These are phyloP conservation scores for Arthrobotrys conoides DNA, from an alignment of 2,329 filamentous ascomycete genomes.

Conservation along the genomic window DNA sequence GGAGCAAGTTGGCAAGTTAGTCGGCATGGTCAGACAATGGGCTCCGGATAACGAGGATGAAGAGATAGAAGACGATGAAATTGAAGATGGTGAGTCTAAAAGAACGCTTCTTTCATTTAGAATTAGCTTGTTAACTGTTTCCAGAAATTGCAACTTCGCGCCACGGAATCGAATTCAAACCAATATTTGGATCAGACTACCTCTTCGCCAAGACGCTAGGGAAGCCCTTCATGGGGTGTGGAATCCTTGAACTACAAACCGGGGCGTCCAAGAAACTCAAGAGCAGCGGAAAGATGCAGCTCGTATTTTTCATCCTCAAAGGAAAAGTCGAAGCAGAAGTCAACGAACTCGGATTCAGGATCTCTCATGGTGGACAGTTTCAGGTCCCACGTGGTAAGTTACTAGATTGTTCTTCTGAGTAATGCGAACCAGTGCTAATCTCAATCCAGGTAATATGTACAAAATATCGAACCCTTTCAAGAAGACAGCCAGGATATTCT, in stretches of 20 bases:
- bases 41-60: slow-evolving; percentile 18
- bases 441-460: slow-evolving; percentile 84
- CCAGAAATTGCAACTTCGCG: slow-evolving; percentile 56
- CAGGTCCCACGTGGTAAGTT: slow-evolving; percentile 91
- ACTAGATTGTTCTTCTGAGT: not conserved
- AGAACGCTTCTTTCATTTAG: slow-evolving; percentile 41
- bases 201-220: slow-evolving; percentile 87
- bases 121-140: slow-evolving; percentile 4
- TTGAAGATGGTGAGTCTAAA: slow-evolving; percentile 61
- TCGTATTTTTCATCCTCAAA: slow-evolving; percentile 91
- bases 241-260: slow-evolving; percentile 88
- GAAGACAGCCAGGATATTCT: slow-evolving; percentile 84
- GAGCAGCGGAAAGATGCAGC: slow-evolving; percentile 95
- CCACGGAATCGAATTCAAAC: slow-evolving; percentile 55
- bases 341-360: slow-evolving; percentile 81
- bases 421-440: slow-evolving; percentile 16
- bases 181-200: slow-evolving; percentile 57
- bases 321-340: slow-evolving; percentile 86
- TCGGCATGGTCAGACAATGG: slow-evolving; percentile 55
- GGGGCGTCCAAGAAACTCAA: slow-evolving; percentile 88
- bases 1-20: slow-evolving; percentile 63
- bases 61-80: slow-evolving; percentile 46
- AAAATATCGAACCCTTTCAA: slow-evolving; percentile 86
- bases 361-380: slow-evolving; percentile 89
- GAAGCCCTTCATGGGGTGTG: slow-evolving; percentile 87